Base-by-base conservation (phyloP, 371 early-diverging fungal genomes). In the Mucor irregularis region DNA sequence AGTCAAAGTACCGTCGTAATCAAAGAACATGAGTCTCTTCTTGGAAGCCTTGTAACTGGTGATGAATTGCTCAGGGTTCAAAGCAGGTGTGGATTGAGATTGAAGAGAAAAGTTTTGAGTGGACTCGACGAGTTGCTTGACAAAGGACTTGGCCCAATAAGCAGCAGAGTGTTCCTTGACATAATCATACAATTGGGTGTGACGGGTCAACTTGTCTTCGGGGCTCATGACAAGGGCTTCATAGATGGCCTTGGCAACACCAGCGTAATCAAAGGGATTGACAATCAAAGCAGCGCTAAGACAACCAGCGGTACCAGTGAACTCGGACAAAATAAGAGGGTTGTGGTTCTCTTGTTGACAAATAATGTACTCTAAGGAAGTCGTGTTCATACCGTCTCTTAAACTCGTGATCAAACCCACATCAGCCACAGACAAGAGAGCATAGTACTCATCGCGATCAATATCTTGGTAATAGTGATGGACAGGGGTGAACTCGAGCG, bases 321-420 rank as follows among this genome's bases (percentile, higher is more conserved):
- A 96, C 67, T 99, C 98, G 45, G 93, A 93, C 38, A 99, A 73
- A 21, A 99, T 92, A 31, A 99, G 78, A 13, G 96, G 91, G 0
- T 93, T 94, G 46, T 89, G 76, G 29, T 91, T 90, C 31, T 92
- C 92, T 47, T 90, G 86, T 70, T 98, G 98, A 74, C 97, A 99
- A 37, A 98, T 87, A 40, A 99, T 86, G 74, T 93, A 99, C 71
- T 99, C 99, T 31, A 98, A 89, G 22, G 94, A 90, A 3, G 97
- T 98, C 8, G 99, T 92, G 80, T 99, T 99, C 99, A 99, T 99
- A 45, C 99, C 99, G 71, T 99, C 99, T 21, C 98, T 84, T 10
- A 98, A 80, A 39, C 92, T 87, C 0, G 99, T 99, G 51, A 99
- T 93, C 25, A 99, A 69, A 31, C 92, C 94, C 3, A 93, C 89